Evolutionary conservation across 306 rosid genomes (phyloP).

Genomic region (Comarum palustre): DNA sequence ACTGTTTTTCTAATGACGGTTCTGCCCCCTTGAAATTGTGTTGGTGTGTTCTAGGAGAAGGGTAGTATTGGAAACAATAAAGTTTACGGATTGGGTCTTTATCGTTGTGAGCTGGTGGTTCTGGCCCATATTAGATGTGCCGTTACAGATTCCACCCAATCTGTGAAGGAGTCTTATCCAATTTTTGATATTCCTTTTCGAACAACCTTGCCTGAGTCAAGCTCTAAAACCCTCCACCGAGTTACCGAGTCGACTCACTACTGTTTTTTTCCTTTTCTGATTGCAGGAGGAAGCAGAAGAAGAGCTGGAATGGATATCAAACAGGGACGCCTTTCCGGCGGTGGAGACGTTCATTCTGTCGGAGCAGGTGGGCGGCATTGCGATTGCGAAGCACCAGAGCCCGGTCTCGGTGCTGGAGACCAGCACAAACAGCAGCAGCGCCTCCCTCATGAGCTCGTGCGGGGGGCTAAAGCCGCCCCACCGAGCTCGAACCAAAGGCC

Average conservation of each 20-base stretch:
- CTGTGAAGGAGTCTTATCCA: conserved; percentile 3
- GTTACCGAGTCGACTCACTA: conserved; percentile 3
- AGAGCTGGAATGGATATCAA: conserved; percentile 76
- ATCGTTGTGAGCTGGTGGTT: conserved; percentile 5
- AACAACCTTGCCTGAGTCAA: conserved; percentile 12
- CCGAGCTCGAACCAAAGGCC: conserved; percentile 58
- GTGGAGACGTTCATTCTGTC: conserved; percentile 5
- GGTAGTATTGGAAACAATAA: neutral
- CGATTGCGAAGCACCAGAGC: conserved; percentile 1
- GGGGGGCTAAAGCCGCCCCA: conserved; percentile 50
- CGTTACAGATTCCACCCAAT: conserved; percentile 2
- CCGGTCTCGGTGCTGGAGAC: conserved; percentile 7
- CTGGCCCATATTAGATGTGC: neutral
- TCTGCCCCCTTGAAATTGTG: neutral
- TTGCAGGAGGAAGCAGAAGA: conserved; percentile 50
- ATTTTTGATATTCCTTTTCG: too few relatives aligned
- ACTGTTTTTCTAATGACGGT: neutral
- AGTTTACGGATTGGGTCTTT: neutral
- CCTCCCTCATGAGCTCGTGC: conserved; percentile 6
- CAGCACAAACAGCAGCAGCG: conserved; percentile 9
- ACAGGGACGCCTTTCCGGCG: conserved; percentile 49
- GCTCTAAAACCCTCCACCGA: conserved; percentile 18
- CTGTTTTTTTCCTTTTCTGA: neutral
- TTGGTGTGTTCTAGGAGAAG: neutral
- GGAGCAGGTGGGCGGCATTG: neutral